These are phyloP conservation scores for Perkinsus olseni DNA, from an alignment of 169 alveolate species.

Conservation along the genomic window DNA sequence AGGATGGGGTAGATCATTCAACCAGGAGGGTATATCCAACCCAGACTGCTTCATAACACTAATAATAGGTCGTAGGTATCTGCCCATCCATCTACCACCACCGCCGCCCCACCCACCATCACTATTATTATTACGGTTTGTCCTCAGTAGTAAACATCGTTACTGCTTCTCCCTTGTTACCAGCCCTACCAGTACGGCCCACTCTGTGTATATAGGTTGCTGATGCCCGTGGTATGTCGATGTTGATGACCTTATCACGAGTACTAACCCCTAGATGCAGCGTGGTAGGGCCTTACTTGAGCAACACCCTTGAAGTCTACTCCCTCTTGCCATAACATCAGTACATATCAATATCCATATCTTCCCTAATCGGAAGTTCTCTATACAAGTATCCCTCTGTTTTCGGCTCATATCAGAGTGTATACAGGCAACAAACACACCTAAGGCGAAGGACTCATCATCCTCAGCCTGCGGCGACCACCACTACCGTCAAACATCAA, in stretches of 20 bases:
- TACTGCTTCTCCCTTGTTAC: constrained; percentile 68
- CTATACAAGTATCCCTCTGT: constrained; percentile 37
- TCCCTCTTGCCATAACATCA: constrained; percentile 77
- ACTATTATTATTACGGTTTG: constrained; percentile 28
- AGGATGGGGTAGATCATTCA: constrained; percentile 15
- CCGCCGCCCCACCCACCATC: neutral
- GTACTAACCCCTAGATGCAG: neutral
- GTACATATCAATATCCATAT: constrained; percentile 71
- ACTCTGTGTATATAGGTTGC: constrained; percentile 74
- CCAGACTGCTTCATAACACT: constrained; percentile 59
- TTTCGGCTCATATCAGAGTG: constrained; percentile 34
- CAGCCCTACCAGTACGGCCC: constrained; percentile 84
- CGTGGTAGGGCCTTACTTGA: too few relatives aligned
- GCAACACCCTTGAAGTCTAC: constrained; percentile 74
- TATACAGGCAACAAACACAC: constrained; percentile 22
- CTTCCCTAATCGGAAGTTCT: constrained; percentile 43
- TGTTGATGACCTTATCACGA: constrained; percentile 53
- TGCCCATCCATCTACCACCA: neutral
- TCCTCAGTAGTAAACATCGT: constrained; percentile 74
- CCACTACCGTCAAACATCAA: constrained; percentile 18
- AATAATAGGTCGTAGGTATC: constrained; percentile 45
- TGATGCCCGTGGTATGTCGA: constrained; percentile 68
- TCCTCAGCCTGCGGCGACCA: neutral
- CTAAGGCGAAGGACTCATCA: neutral
- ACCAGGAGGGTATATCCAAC: constrained; percentile 61